Evolutionary conservation across 2,329 filamentous ascomycete genomes (phyloP), one percentile per base, ranked within the genome.

Genomic region (Waltergamsia citrina): DNA sequence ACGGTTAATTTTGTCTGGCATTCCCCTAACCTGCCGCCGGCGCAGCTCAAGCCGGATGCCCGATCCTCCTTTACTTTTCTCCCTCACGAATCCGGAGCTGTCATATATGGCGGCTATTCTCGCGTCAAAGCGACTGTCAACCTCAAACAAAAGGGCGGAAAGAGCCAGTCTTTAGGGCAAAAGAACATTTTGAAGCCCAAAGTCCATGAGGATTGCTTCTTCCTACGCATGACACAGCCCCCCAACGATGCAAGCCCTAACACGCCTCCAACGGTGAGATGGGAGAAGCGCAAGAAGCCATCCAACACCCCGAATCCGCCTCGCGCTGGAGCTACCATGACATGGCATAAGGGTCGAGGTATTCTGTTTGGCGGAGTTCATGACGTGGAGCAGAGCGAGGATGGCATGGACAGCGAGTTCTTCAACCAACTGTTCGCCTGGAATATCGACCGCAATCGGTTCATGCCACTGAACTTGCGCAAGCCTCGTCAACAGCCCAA

Each of bases 401-500:
- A 98, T 55, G 87, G 85, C 4, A 94, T 98, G 44, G 90, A 98
- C 35, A 94, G 85, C 51, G 88, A 95, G 54, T 98, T 98, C 60
- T 98, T 96, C 64, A 90, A 95, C 48, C 74, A 80, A 36, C 61
- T 96, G 17, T 93, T 84, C 49, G 84, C 88, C 5, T 96, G 88
- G 85, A 95, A 94, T 51, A 78, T 94, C 41, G 92, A 96, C 49
- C 76, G 90, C 38, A 98, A 98, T 53, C 73, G 92, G 7, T 96
- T 94, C 63, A 95, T 96, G 65, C 85, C 83, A 3, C 67, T 96
- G 29, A 65, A 67, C 8, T 64, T 96, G 29, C 72, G 88, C 34
- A 85, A 86, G 45, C 74, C 85, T 3, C 78, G 86, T 18, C 64
- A 70, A 15, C 73, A 74, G 31, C 18, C 32, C 25, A 82, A 79